Conservation (phyloP, 2,329 filamentous ascomycete genomes). For the Penicillium sp. region DNA sequence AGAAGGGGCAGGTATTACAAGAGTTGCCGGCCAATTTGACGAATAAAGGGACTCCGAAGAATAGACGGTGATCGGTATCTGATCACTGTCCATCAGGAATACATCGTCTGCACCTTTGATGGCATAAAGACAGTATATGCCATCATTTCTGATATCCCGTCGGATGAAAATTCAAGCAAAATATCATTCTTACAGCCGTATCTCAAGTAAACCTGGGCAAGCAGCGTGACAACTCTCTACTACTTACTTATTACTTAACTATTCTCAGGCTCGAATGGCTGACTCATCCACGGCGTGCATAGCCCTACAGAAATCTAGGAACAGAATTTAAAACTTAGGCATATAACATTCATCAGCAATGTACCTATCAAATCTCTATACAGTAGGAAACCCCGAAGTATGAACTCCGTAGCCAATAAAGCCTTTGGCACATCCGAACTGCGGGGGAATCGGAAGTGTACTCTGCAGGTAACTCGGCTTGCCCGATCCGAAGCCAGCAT, state of each 20-base stretch:
- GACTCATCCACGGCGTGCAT: too few species aligned
- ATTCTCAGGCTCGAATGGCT: too few species aligned
- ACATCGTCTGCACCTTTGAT: not conserved
- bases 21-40: slow-evolving; percentile 47
- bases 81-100: not conserved
- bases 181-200: too few species aligned
- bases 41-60: slow-evolving; percentile 36
- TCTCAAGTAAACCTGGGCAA: too few species aligned
- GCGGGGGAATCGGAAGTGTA: slow-evolving; percentile 23
- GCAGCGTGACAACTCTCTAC: too few species aligned
- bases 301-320: too few species aligned
- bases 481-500: slow-evolving; percentile 15
- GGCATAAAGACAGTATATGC: not conserved
- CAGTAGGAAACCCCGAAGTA: not conserved
- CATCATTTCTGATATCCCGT: too few species aligned
- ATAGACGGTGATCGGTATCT: slow-evolving; percentile 10
- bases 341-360: too few species aligned
- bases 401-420: not conserved
- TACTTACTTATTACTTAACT: too few species aligned
- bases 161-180: too few species aligned
- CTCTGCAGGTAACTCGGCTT: not conserved
- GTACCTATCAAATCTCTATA: too few species aligned
- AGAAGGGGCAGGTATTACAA: slow-evolving; percentile 54
- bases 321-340: too few species aligned
- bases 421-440: slow-evolving; percentile 13